These are phyloP conservation scores for Starmera dryadoides DNA, from an alignment of 805 yeast genomes.

Conservation along the genomic window DNA sequence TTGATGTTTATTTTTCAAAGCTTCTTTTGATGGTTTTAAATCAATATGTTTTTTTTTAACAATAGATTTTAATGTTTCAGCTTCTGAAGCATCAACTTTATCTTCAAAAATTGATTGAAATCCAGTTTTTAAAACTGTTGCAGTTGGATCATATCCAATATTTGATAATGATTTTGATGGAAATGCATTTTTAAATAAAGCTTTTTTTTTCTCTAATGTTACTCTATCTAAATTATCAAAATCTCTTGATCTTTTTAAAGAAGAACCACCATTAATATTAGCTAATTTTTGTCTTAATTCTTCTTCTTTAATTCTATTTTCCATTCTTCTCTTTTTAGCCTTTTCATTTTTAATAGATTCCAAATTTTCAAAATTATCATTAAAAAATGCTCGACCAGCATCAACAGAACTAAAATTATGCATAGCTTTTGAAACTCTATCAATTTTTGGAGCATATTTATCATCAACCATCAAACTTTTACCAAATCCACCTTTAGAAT, in stretches of 20 bases:
- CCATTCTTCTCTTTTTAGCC: constrained; percentile 26
- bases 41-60: constrained; percentile 26
- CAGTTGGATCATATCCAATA: constrained; percentile 49
- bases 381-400: constrained; percentile 44
- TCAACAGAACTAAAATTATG: constrained; percentile 31
- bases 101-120: constrained; percentile 10
- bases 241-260: constrained; percentile 12
- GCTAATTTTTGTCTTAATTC: constrained; percentile 24
- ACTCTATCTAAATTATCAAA: constrained; percentile 12
- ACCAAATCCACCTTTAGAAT: constrained; percentile 19
- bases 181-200: constrained; percentile 29
- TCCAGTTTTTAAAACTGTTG: constrained; percentile 18
- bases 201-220: constrained; percentile 19
- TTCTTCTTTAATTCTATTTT: constrained; percentile 30
- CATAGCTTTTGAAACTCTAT: constrained; percentile 15
- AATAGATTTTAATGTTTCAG: constrained; percentile 17
- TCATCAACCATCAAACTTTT: constrained; percentile 20
- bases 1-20: constrained; percentile 18
- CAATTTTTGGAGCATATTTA: constrained; percentile 15
- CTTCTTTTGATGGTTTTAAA: constrained; percentile 25
- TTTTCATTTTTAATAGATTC: constrained; percentile 33
- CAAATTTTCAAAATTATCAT: constrained; percentile 42
- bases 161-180: constrained; percentile 30
- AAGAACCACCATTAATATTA: constrained; percentile 17
- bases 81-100: constrained; percentile 7